Evolutionary conservation across 2,329 filamentous ascomycete species (phyloP).

Genomic region (Aspergillus fumigatus): DNA sequence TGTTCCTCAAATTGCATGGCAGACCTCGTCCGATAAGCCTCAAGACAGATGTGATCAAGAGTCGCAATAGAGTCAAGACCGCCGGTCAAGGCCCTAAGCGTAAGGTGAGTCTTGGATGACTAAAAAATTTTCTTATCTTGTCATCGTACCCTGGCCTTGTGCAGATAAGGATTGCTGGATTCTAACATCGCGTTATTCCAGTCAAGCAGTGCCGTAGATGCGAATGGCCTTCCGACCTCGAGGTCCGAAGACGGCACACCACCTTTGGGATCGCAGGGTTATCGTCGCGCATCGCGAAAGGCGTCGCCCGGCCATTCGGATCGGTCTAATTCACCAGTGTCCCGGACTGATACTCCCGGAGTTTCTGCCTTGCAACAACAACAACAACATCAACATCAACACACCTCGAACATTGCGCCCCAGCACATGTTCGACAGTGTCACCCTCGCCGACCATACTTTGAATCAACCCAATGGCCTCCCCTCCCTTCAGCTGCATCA

Average conservation of each 20-base stretch:
- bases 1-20: constrained; percentile 95
- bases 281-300: constrained; percentile 67
- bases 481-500: constrained; percentile 50
- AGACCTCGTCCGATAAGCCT: constrained; percentile 89
- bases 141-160: constrained; percentile 7
- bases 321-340: constrained; percentile 72
- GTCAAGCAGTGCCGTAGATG: constrained; percentile 44
- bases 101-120: constrained; percentile 57
- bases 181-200: constrained; percentile 18
- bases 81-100: constrained; percentile 72
- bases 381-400: constrained; percentile 57
- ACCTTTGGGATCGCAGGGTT: constrained; percentile 52
- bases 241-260: constrained; percentile 54
- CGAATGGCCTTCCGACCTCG: constrained; percentile 56
- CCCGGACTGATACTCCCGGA: constrained; percentile 71
- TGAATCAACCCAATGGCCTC: constrained; percentile 52
- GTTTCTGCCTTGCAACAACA: constrained; percentile 42
- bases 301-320: constrained; percentile 68
- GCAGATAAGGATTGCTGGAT: constrained; percentile 19
- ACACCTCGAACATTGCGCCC: constrained; percentile 62
- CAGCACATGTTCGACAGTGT: constrained; percentile 75
- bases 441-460: constrained; percentile 62
- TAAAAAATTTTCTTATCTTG: constrained; percentile 20
- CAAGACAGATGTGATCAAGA: constrained; percentile 99
- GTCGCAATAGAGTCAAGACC: constrained; percentile 95